Evolutionary conservation across 257 asterid species (phyloP).

Genomic region (Solanum tarijense): DNA sequence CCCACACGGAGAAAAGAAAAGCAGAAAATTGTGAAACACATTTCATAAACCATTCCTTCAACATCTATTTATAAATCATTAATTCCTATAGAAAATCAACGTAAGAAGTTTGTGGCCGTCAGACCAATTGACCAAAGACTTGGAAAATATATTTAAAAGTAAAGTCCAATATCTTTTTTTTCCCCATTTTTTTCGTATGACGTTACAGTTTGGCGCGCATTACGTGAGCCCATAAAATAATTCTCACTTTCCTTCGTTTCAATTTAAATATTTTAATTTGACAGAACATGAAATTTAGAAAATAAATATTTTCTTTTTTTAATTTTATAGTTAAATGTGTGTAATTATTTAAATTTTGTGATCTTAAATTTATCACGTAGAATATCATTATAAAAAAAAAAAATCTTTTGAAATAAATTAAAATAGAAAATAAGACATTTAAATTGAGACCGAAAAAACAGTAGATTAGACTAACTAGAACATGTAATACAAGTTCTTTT

Average conservation of each 20-base stretch:
- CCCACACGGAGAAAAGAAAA: neutral
- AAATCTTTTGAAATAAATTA: fast-evolving
- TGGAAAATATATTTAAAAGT: neutral
- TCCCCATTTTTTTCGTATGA: neutral
- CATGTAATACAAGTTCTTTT: neutral
- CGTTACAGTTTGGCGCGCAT: neutral
- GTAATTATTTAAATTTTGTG: neutral
- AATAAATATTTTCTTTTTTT: fast-evolving
- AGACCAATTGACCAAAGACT: neutral
- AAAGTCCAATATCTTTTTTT: neutral
- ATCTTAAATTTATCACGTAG: too few relatives aligned
- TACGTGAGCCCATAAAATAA: neutral
- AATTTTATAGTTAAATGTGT: neutral
- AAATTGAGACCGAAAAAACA: neutral
- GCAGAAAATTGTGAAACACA: neutral
- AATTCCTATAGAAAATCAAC: neutral
- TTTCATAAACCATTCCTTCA: neutral
- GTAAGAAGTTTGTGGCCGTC: neutral
- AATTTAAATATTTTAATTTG: neutral
- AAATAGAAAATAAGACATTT: neutral
- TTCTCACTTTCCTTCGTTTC: neutral
- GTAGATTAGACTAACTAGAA: neutral
- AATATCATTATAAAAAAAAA: too few relatives aligned
- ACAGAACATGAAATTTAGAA: neutral
- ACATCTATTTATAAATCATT: neutral